phyloP scores from a whole-genome alignment of 192 early-diverging fungal genomes.

The Chytriomyces hyalinus region DNA sequence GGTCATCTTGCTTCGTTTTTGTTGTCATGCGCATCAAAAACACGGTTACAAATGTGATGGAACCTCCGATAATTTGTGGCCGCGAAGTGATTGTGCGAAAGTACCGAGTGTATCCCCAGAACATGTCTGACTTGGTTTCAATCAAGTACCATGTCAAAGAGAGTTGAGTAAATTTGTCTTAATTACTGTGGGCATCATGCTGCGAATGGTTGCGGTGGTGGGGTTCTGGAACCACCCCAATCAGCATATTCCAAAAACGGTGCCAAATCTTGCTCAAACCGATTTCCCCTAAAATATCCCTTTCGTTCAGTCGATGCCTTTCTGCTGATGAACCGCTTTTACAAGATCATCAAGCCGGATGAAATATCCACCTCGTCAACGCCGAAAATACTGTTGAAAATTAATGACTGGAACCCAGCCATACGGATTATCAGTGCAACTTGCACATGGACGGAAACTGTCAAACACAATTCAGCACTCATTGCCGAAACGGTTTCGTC shows the following conservation, averaged over 20 bases:
- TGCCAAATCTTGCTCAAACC: neutral
- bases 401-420: slow-evolving; percentile 12
- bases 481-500: neutral
- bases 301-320: neutral
- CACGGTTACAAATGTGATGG: neutral
- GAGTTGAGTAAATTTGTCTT: neutral
- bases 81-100: neutral
- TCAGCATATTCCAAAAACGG: neutral
- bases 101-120: neutral
- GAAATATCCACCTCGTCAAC: neutral
- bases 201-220: no score
- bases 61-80: neutral
- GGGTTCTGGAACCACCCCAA: no score
- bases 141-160: neutral
- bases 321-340: neutral
- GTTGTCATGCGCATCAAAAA: neutral
- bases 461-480: neutral
- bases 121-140: neutral
- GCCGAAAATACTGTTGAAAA: neutral
- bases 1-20: neutral
- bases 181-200: no score
- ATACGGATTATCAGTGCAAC: slow-evolving; percentile 5
- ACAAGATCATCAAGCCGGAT: neutral
- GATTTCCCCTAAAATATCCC: neutral
- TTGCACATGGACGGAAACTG: slow-evolving; percentile 18